Evolutionary conservation across 1,284 basidiomycete genomes (phyloP).

Genomic region (Fistulinella staudtii): DNA sequence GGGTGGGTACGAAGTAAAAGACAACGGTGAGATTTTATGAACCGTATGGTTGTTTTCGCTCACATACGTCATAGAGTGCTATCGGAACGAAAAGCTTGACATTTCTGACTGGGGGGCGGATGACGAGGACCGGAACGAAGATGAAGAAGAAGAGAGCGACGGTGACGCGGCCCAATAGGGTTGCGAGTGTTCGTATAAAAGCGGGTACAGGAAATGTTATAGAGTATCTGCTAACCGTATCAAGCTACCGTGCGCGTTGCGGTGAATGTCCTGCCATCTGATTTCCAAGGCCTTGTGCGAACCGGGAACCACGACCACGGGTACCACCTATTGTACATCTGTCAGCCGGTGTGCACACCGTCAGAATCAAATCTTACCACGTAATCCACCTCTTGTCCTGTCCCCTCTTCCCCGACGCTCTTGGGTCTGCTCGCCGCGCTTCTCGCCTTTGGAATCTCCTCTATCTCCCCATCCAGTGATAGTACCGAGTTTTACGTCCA

Average conservation of each 20-base stretch:
- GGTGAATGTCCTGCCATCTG: conserved; percentile 53
- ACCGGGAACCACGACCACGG: conserved; percentile 68
- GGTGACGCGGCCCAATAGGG: conserved; percentile 7
- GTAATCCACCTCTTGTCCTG: conserved; percentile 44
- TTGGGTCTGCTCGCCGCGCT: conserved; percentile 70
- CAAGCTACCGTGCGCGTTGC: conserved; percentile 19
- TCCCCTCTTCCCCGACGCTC: conserved; percentile 71
- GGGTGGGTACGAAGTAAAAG: conserved; percentile 77
- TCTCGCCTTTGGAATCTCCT: conserved; percentile 68
- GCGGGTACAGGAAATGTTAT: conserved; percentile 3
- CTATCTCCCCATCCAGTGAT: conserved; percentile 65
- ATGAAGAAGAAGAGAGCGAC: conserved; percentile 27
- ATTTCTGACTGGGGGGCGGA: conserved; percentile 56
- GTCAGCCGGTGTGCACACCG: conserved; percentile 1
- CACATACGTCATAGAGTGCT: conserved; percentile 37
- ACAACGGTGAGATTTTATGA: conserved; percentile 52
- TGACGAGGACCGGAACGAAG: conserved; percentile 30
- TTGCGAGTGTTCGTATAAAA: background rate
- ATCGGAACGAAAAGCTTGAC: conserved; percentile 66
- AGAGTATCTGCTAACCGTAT: background rate
- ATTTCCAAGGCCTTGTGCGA: conserved; percentile 75
- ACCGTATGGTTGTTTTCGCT: background rate
- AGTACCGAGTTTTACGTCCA: conserved; percentile 84
- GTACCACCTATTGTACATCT: conserved; percentile 43
- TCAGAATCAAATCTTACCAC: conserved; percentile 41